Conservation (phyloP, 2,329 filamentous ascomycete species). For the Calonectria pseudoturangicola region DNA sequence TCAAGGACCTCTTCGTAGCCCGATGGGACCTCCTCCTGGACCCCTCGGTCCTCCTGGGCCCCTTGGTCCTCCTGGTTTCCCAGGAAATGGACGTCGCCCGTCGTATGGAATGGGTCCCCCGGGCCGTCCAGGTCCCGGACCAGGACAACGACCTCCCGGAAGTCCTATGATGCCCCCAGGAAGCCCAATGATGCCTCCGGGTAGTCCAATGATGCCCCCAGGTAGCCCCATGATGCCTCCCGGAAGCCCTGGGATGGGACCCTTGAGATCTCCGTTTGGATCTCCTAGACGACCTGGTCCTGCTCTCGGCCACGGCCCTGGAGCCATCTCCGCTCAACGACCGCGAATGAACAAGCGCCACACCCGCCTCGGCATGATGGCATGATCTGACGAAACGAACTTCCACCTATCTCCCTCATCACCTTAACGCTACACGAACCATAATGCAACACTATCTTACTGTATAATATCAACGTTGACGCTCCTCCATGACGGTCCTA, state of each 20-base stretch:
- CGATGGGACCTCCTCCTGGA: background rate
- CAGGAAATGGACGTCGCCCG: conserved; percentile 10
- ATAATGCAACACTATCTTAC: conserved; percentile 42
- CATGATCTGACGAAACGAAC: conserved; percentile 54
- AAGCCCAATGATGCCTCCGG: conserved; percentile 18
- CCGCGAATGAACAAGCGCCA: conserved; percentile 77
- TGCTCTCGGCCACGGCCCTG: conserved; percentile 58
- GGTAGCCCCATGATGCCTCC: background rate
- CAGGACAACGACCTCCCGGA: conserved; percentile 44
- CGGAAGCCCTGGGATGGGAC: conserved; percentile 45
- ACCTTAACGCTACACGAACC: conserved; percentile 42
- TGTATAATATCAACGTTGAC: conserved; percentile 48
- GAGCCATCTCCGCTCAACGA: conserved; percentile 58
- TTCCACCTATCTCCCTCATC: conserved; percentile 41
- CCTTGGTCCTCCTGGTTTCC: conserved; percentile 7
- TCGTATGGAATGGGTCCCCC: conserved; percentile 26
- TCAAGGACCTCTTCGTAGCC: conserved; percentile 23
- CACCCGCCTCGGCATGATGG: conserved; percentile 76
- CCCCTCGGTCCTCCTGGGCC: conserved; percentile 3
- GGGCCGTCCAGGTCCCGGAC: conserved; percentile 50
- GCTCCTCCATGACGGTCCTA: background rate
- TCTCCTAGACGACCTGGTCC: conserved; percentile 41
- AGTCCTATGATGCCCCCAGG: conserved; percentile 1
- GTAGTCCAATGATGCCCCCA: background rate
- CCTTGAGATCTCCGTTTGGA: conserved; percentile 53